Base-by-base conservation (phyloP, 2,329 filamentous ascomycete species). In the Monilinia vaccinii-corymbosi region DNA sequence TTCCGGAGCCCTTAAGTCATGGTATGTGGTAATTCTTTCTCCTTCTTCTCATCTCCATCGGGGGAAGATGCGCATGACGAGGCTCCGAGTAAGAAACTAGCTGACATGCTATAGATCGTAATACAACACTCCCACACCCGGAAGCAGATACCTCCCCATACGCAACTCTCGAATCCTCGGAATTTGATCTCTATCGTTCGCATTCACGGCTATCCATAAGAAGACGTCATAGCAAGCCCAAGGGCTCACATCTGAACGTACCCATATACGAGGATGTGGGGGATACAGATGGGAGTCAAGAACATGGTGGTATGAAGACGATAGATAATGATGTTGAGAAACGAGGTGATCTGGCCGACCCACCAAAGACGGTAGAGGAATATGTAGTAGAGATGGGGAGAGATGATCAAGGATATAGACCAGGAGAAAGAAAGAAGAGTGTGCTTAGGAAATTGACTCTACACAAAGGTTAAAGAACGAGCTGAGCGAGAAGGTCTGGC, bases 41-140 rank as follows among this genome's bases (percentile, higher is more conserved):
- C 6, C 16, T 31, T 21, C 21, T 25, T 52, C 14, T 52, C 34
- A 23, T 38, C 21, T 56, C 23, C 32, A 5, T n/a, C 2, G 6
- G 6, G 25, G 3, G 21, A 16, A 11, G n/a, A 14, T 18, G 16
- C 25, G 3, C 14, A n/a, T 31, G 38, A 13, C 10, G 28, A 36
- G 21, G 10, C 38, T 50, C 32, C 32, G 14, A 14, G 6, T 34
- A 13, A 10, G 5, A 34, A 56, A 49, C 56, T 58, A 56, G 52
- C 56, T 58, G 42, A 64, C 49, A 10, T 48, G 21, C 3, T 21
- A 51, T 66, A 68, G 75, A 76, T 49, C 76, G 78, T 63, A 86
- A 84, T 66, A 87, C 84, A 16, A 84, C 82, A 2, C 74, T 82
- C 18, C 81, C 80, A 23, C 83, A 86, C 62, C 84, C 84, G 25